A percentile compares a stretch with the other conserved stretches of the same genome.
phyloP scores from a whole-genome alignment of 768 basidiomycete species.

The Mycena albidolilacea region DNA sequence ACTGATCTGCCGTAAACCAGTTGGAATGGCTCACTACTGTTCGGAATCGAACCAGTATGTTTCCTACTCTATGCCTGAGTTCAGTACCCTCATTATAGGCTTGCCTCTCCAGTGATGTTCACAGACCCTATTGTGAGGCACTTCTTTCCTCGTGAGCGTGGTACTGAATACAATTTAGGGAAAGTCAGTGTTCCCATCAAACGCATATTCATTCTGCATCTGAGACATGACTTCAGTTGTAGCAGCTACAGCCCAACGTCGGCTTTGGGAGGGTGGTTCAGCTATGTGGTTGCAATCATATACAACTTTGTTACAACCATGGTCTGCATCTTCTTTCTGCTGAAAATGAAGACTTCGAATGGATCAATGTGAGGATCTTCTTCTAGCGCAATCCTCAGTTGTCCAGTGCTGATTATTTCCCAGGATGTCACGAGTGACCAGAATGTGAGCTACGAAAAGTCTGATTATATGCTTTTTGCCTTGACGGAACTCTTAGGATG shows the following conservation, averaged over 20 bases:
- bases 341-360: constrained; percentile 60
- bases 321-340: constrained; percentile 66
- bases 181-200: constrained; percentile 46
- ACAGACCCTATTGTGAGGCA: constrained; percentile 33
- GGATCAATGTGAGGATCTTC: constrained; percentile 56
- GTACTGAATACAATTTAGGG: constrained; percentile 47
- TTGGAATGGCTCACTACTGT: constrained; percentile 73
- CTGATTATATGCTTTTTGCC: neutral
- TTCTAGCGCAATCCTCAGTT: neutral
- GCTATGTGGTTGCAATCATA: constrained; percentile 70
- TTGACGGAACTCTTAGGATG: constrained; percentile 60
- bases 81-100: neutral
- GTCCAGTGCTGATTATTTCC: constrained; percentile 15
- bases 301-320: constrained; percentile 69
- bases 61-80: constrained; percentile 19
- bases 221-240: constrained; percentile 59
- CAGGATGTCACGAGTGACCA: constrained; percentile 37
- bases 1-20: constrained; percentile 46
- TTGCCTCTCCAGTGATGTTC: constrained; percentile 43
- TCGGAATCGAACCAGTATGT: constrained; percentile 65
- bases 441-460: constrained; percentile 22
- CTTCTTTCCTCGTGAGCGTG: neutral
- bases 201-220: neutral
- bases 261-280: constrained; percentile 64
- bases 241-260: constrained; percentile 54